These are phyloP conservation scores for Pochonia chlamydosporia DNA, from an alignment of 2,329 filamentous ascomycete species.

Conservation along the genomic window DNA sequence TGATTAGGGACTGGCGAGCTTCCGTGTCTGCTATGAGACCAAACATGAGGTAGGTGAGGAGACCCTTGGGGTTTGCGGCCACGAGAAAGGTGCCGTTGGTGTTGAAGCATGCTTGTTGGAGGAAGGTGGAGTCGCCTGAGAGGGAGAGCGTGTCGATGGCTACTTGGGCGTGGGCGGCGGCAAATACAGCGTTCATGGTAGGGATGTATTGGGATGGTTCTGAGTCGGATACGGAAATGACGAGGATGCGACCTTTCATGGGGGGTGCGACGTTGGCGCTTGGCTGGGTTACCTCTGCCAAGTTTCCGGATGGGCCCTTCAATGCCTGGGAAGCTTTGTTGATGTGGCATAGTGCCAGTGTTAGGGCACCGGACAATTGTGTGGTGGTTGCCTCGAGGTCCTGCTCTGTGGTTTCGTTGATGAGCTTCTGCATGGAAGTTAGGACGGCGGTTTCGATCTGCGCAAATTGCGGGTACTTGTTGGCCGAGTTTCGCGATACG, in stretches of 20 bases:
- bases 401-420: conserved; percentile 58
- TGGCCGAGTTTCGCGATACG: conserved; percentile 47
- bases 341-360: conserved; percentile 82
- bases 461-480: conserved; percentile 91
- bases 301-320: conserved; percentile 46
- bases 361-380: conserved; percentile 85
- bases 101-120: conserved; percentile 78
- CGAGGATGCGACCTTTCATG: conserved; percentile 63
- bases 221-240: conserved; percentile 80
- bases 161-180: conserved; percentile 79
- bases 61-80: conserved; percentile 55
- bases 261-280: conserved; percentile 23
- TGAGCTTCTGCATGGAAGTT: conserved; percentile 64
- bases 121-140: conserved; percentile 78
- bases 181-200: conserved; percentile 98
- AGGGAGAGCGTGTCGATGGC: conserved; percentile 90
- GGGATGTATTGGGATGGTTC: conserved; percentile 92
- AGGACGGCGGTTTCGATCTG: conserved; percentile 79
- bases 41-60: conserved; percentile 93
- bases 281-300: conserved; percentile 30
- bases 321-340: conserved; percentile 71
- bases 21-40: conserved; percentile 68
- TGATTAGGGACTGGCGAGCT: conserved; percentile 57
- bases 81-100: conserved; percentile 52
- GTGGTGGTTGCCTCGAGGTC: conserved; percentile 73